phyloP scores from a whole-genome alignment of 345 rosid genomes.

The Aurinia saxatilis region DNA sequence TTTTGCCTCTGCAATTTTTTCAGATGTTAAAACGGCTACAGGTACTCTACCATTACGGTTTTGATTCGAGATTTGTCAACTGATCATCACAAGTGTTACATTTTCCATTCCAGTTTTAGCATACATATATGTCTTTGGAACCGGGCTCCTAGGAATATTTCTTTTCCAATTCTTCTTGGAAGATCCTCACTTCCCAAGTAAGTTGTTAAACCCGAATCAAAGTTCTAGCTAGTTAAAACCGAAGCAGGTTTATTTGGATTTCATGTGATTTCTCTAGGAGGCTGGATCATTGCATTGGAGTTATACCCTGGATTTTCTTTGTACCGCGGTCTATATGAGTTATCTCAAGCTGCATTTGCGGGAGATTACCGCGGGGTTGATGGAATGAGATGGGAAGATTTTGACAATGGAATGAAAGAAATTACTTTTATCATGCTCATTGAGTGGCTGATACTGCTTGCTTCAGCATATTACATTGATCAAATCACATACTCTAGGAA shows the following conservation, averaged over 20 bases:
- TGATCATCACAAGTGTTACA: neutral
- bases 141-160: constrained; percentile 82
- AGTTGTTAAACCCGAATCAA: constrained; percentile 19
- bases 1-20: constrained; percentile 61
- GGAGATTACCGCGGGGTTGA: constrained; percentile 47
- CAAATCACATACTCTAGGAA: constrained; percentile 49
- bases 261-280: constrained; percentile 36
- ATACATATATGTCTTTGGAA: constrained; percentile 71
- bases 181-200: constrained; percentile 74
- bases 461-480: constrained; percentile 66
- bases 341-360: constrained; percentile 47
- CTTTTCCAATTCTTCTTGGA: constrained; percentile 63
- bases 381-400: constrained; percentile 76
- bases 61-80: neutral
- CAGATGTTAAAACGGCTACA: constrained; percentile 84
- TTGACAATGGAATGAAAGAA: constrained; percentile 67
- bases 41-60: constrained; percentile 34
- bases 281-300: constrained; percentile 68
- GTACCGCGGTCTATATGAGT: constrained; percentile 85
- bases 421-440: constrained; percentile 57
- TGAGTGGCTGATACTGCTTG: constrained; percentile 71
- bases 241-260: neutral
- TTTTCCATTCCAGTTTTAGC: constrained; percentile 44
- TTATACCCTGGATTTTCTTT: constrained; percentile 84
- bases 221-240: neutral